phyloP scores from a whole-genome alignment of 345 rosid genomes.

The Eucalyptus marginata region DNA sequence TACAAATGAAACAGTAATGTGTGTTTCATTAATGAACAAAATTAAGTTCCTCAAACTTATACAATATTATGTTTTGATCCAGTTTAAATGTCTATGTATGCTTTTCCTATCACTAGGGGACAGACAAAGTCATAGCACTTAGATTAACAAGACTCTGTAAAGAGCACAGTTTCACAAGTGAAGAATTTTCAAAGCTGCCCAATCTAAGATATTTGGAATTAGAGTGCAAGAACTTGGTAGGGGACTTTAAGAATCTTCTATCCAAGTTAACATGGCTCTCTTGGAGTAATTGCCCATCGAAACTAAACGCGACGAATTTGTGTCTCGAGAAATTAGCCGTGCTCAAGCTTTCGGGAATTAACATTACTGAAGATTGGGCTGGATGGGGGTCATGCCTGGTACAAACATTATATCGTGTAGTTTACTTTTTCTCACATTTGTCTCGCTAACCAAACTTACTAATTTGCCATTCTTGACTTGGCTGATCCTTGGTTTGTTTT shows the following conservation, averaged over 20 bases:
- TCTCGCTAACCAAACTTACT: too few relatives aligned
- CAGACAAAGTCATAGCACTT: not conserved
- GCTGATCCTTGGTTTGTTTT: fast-evolving
- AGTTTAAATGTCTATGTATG: not conserved
- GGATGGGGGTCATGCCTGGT: not conserved
- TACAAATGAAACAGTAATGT: fast-evolving
- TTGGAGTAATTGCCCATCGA: too few relatives aligned
- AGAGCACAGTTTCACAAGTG: not conserved
- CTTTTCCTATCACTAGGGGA: too few relatives aligned
- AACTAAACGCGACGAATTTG: too few relatives aligned
- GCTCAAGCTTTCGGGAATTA: too few relatives aligned
- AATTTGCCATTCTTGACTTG: too few relatives aligned
- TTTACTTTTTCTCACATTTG: too few relatives aligned
- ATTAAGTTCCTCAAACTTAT: not conserved
- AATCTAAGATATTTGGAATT: not conserved
- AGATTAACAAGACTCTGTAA: not conserved
- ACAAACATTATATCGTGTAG: not conserved
- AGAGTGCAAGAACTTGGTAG: too few relatives aligned
- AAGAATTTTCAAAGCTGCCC: not conserved
- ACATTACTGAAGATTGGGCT: too few relatives aligned
- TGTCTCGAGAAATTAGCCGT: too few relatives aligned
- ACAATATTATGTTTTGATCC: not conserved
- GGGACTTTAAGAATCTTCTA: too few relatives aligned
- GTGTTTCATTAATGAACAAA: not conserved
- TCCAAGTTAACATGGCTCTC: too few relatives aligned